Conservation (phyloP, 2,329 filamentous ascomycete species). For the Fusarium continuum region DNA sequence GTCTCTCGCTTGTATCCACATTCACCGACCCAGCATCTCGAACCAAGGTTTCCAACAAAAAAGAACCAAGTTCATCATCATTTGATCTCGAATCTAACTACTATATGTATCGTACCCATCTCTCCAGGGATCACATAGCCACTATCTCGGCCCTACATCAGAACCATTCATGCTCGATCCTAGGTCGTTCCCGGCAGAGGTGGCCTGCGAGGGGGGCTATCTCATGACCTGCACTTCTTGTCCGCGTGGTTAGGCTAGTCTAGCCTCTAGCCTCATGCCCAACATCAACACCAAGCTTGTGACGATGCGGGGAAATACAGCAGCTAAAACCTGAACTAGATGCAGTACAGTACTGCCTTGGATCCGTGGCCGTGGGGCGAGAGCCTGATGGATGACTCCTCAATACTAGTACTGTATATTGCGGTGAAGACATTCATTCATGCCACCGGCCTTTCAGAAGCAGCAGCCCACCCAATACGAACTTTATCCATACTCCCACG, state of each 20-base stretch:
- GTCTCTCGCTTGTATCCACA: constrained; percentile 12
- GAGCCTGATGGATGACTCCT: constrained; percentile 18
- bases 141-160: constrained; percentile 2
- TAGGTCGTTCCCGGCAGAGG: not conserved
- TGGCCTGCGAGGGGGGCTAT: constrained; percentile 12
- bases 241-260: constrained; percentile 26
- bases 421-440: constrained; percentile 18
- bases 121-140: constrained; percentile 11
- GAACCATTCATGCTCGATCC: not conserved
- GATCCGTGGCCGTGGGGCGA: constrained; percentile 10
- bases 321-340: not conserved
- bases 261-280: constrained; percentile 29
- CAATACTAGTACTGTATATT: constrained; percentile 14
- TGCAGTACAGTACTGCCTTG: not conserved
- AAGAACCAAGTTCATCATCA: constrained; percentile 8
- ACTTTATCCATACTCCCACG: constrained; percentile 10
- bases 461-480: constrained; percentile 1
- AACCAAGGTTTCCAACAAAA: not conserved
- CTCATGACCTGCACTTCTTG: constrained; percentile 30
- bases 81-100: constrained; percentile 12
- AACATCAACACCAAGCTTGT: constrained; percentile 25
- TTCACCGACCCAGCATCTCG: not conserved
- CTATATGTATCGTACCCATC: not conserved
- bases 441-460: not conserved
- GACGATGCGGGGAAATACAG: constrained; percentile 29